These are phyloP conservation scores for Hondaea fermentalgiana DNA, from an alignment of 108 stramenopile genomes.

Conservation along the genomic window DNA sequence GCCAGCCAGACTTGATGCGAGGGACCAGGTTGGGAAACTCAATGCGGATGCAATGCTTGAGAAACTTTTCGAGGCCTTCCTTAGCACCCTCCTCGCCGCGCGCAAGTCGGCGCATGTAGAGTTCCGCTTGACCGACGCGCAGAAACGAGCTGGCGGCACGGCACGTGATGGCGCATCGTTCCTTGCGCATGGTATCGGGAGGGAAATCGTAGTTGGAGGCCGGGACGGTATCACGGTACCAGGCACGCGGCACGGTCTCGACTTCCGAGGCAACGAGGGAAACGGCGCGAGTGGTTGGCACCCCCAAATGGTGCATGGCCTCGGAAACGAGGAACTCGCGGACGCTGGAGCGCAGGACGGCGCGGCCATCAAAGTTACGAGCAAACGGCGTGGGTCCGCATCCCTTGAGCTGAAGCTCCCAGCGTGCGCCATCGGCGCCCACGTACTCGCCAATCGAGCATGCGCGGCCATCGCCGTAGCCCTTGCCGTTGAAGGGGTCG, in stretches of 20 bases:
- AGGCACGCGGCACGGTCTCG: slow-evolving; percentile 60
- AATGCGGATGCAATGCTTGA: background rate
- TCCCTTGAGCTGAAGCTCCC: slow-evolving; percentile 93
- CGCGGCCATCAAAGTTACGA: slow-evolving; percentile 86
- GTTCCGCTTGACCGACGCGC: slow-evolving; percentile 74
- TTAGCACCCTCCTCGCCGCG: background rate
- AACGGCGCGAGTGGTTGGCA: slow-evolving; percentile 77
- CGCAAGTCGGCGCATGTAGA: slow-evolving; percentile 53
- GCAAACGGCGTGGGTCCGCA: slow-evolving; percentile 86
- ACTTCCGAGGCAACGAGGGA: slow-evolving; percentile 57
- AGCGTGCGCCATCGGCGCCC: slow-evolving; percentile 21
- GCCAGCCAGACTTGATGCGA: background rate
- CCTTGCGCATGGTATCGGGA: slow-evolving; percentile 66
- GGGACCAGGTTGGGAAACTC: background rate
- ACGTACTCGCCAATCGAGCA: slow-evolving; percentile 64
- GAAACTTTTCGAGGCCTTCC: background rate
- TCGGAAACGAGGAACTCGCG: slow-evolving; percentile 88
- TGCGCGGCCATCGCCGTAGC: slow-evolving; percentile 78
- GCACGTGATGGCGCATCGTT: slow-evolving; percentile 74
- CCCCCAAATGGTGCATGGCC: slow-evolving; percentile 82
- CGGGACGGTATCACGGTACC: slow-evolving; percentile 45
- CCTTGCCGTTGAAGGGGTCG: slow-evolving; percentile 71
- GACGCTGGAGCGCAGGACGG: slow-evolving; percentile 79
- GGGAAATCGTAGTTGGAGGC: slow-evolving; percentile 24
- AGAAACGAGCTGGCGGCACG: slow-evolving; percentile 65